Base-by-base conservation (phyloP, 495 filamentous ascomycete genomes). In the Chaetomidium leptoderma region DNA sequence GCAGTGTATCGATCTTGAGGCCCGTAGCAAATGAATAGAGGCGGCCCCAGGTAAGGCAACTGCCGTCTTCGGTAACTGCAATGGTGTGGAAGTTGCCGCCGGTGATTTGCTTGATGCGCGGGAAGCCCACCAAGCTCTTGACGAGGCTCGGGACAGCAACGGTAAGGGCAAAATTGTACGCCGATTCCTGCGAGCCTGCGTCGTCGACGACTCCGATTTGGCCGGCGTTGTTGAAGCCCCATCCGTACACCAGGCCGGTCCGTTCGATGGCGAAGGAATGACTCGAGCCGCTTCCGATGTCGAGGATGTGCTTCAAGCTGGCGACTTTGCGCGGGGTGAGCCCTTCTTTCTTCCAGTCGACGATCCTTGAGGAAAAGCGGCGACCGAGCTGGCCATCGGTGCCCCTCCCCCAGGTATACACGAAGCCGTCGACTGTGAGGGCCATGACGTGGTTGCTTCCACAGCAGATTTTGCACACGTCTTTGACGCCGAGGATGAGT, bases 201-300 rank as follows among this genome's bases (percentile, higher is more conserved):
- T 82, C 67, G 86, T 89, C 67, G 13, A 43, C 26, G 47, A 45
- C 55, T 11, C 55, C 55, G 11, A 45, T 35, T 9, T 91, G 86
- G 30, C 86, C 84, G 65, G 86, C 93, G 64, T 85, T 88, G 72
- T 96, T 96, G 40, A 90, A 69, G 10, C 91, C 91, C 90, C 91
- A 96, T 1, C 86, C 74, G 74, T 82, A 93, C 48, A 92, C 83
- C 27, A 83, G 77, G 24, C 81, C 84, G n/a, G 82, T 76, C 17
- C 78, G 73, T 64, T 86, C 81, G 54, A 92, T 81, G 48, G 91
- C 91, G 53, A 95, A 87, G 49, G 78, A 81, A 66, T 88, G 84
- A 63, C 86, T 84, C 16, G 78, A 74, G 33, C 87, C 87, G 45
- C 75, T 74, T 3, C 71, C 77, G 33, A 90, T 76, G 16, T 70